Conservation (phyloP, 257 asterid genomes). For the Nicotiana paniculata region DNA sequence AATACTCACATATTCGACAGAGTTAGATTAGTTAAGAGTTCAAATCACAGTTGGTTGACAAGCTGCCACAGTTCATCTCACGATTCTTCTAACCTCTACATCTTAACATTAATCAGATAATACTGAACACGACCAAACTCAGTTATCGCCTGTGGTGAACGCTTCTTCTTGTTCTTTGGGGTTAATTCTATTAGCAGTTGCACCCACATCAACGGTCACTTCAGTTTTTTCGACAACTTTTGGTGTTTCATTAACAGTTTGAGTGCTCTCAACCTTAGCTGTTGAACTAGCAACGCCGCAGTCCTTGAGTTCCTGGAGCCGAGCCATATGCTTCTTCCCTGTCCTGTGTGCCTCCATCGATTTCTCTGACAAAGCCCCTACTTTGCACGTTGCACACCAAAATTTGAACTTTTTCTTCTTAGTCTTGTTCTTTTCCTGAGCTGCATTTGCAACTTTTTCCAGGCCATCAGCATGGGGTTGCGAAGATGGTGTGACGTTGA, state of each 20-base stretch:
- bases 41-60: background rate
- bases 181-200: background rate
- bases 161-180: background rate
- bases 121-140: background rate
- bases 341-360: slow-evolving; percentile 29
- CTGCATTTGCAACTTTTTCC: background rate
- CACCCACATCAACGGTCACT: background rate
- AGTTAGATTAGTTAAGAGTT: background rate
- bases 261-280: background rate
- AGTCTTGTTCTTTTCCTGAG: slow-evolving; percentile 4
- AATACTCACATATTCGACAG: background rate
- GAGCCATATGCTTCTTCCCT: slow-evolving; percentile 46
- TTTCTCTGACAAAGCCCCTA: slow-evolving; percentile 18
- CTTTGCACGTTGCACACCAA: slow-evolving; percentile 58
- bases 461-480: background rate
- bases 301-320: background rate
- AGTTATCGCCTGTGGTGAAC: background rate
- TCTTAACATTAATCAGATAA: background rate
- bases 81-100: background rate
- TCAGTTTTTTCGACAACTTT: background rate
- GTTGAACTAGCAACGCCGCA: background rate
- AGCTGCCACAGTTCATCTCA: background rate
- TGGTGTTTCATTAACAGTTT: background rate
- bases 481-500: background rate
- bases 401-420: slow-evolving; percentile 11